Evolutionary conservation across 345 rosid genomes (phyloP).

Genomic region (Alliaria petiolata): DNA sequence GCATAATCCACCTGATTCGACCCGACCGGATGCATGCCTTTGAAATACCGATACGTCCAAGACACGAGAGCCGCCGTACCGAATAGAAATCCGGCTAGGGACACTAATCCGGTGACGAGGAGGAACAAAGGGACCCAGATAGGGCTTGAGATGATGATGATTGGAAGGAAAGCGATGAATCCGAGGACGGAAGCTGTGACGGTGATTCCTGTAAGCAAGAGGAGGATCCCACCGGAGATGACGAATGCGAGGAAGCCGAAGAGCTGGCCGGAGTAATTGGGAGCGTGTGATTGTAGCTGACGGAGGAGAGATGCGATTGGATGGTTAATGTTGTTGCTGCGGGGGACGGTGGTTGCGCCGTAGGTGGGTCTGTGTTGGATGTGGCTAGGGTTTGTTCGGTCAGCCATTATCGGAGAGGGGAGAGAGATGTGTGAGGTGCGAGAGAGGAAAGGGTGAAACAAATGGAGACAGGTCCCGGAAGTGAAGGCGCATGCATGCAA

Average conservation of each 20-base stretch:
- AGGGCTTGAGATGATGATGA: constrained; percentile 67
- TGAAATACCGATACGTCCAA: constrained; percentile 65
- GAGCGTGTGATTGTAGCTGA: constrained; percentile 45
- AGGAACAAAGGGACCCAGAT: constrained; percentile 49
- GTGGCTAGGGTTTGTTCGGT: constrained; percentile 10
- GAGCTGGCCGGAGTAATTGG: constrained; percentile 53
- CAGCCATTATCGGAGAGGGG: constrained; percentile 11
- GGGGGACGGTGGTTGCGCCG: constrained; percentile 32
- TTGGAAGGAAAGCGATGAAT: constrained; percentile 53
- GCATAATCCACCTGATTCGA: constrained; percentile 68
- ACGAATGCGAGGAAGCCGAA: constrained; percentile 52
- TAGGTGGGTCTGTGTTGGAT: constrained; percentile 14
- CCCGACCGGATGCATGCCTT: constrained; percentile 70
- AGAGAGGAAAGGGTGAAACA: not conserved
- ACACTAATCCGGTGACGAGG: constrained; percentile 38
- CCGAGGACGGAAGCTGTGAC: constrained; percentile 41
- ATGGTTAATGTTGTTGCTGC: constrained; percentile 10
- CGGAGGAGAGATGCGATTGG: constrained; percentile 38
- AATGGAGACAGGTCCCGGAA: constrained; percentile 10
- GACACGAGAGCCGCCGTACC: constrained; percentile 42
- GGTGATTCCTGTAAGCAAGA: constrained; percentile 63
- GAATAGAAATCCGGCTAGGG: constrained; percentile 48
- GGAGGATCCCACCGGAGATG: constrained; percentile 58
- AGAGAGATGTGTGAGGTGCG: not conserved
- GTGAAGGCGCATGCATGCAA: constrained; percentile 30